Evolutionary conservation across 305 asterid genomes (phyloP), one percentile per base, ranked within the genome.

Genomic region (Fraxinus latifolia): DNA sequence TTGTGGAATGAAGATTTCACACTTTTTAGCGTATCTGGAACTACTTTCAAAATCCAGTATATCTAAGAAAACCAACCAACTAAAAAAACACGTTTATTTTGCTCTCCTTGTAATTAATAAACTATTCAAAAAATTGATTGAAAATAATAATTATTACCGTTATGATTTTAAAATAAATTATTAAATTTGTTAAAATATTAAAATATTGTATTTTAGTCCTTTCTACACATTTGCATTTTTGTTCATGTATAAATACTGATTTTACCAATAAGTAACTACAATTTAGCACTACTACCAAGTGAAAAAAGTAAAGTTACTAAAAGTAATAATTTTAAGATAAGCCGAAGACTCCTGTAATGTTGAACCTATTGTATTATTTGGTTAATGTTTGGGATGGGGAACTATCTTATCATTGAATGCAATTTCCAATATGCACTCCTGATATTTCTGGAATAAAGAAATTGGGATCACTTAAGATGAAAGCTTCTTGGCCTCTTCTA

Each of bases 321-420:
- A 25, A 25, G 33, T 9, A 65, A 65, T 25, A 65, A 3, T 23
- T 3, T 65, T 9, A 12, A 65, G 15, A 65, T 65, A 65, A 65
- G 73, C 8, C 7, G 2, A 65, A 25, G 33, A 65, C 36, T 65
- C 33, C 73, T 65, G 73, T 25, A 65, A 65, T 8, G 34, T 25
- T 27, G 36, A 65, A 11, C 8, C 73, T 23, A 65, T 27, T 65
- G 34, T 25, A 65, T 39, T 65, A 65, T 65, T 65, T 65, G 15
- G 31, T 50, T 74, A 32, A 58, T 55, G 4, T 76, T 34, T 82
- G 75, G 44, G 73, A 70, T 39, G 80, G 78, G 36, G 73, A 71
- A 53, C 80, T 23, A 67, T 67, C 65, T 29, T 53, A 29, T 0
- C 21, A 17, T 31, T 25, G 32, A 36, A 60, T 4, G 36, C 32